These are phyloP conservation scores for Terfezia boudieri DNA, from an alignment of 495 filamentous ascomycete genomes.

Conservation along the genomic window DNA sequence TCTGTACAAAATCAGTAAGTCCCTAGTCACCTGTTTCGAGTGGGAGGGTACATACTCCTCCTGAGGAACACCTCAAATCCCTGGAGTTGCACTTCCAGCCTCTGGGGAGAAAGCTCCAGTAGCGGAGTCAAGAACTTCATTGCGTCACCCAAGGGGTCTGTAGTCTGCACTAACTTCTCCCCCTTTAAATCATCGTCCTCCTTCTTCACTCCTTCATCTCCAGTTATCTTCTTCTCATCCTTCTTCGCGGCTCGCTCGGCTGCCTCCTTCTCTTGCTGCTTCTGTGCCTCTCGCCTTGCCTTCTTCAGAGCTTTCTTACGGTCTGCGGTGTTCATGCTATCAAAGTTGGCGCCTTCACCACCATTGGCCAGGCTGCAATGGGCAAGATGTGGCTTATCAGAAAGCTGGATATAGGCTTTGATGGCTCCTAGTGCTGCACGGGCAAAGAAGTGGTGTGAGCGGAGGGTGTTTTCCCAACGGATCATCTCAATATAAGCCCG, in stretches of 20 bases:
- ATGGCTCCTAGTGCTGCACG: conserved; percentile 68
- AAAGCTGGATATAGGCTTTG: conserved; percentile 53
- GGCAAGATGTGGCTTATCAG: conserved; percentile 50
- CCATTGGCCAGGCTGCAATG: conserved; percentile 32
- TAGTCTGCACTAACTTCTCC: conserved; percentile 48
- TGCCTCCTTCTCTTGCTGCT: conserved; percentile 53
- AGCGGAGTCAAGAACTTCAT: conserved; percentile 68
- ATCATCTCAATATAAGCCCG: conserved; percentile 90
- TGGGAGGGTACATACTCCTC: conserved; percentile 33
- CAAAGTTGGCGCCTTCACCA: conserved; percentile 24
- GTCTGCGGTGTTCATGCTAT: conserved; percentile 41
- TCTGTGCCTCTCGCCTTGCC: conserved; percentile 77
- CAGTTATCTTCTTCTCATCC: conserved; percentile 37
- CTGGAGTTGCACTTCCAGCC: conserved; percentile 56
- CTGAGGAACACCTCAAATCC: conserved; percentile 80
- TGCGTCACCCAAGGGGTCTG: conserved; percentile 62
- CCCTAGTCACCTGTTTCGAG: conserved; percentile 1
- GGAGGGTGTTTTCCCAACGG: conserved; percentile 75
- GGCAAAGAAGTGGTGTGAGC: conserved; percentile 82
- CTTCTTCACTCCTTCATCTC: conserved; percentile 37
- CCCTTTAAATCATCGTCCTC: conserved; percentile 78
- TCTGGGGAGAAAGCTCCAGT: conserved; percentile 60
- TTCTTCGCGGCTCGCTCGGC: conserved; percentile 50
- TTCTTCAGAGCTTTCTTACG: conserved; percentile 89
- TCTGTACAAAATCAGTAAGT: conserved; percentile 32